A percentile compares a stretch with the other conserved stretches of the same genome.
These are phyloP conservation scores for Nothophoma quercina DNA, from an alignment of 2,329 filamentous ascomycete species.

Conservation along the genomic window DNA sequence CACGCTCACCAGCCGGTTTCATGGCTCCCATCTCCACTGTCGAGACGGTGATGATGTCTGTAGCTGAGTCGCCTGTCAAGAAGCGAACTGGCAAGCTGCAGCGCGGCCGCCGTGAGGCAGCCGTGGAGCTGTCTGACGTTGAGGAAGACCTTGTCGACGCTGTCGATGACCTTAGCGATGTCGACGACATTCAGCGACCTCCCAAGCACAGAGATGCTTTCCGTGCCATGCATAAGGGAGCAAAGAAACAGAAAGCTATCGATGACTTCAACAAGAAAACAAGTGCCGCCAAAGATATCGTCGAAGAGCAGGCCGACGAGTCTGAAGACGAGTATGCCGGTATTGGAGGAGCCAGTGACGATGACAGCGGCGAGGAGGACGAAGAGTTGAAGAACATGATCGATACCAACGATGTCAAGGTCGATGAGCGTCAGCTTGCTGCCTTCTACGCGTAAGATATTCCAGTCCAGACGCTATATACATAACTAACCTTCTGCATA, in stretches of 20 bases:
- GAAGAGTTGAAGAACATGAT: slow-evolving; percentile 86
- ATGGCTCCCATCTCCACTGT: slow-evolving; percentile 72
- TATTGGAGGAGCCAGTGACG: slow-evolving; percentile 86
- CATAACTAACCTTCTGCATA: slow-evolving; percentile 50
- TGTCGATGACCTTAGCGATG: slow-evolving; percentile 29
- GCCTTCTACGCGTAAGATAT: slow-evolving; percentile 84
- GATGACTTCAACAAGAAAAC: slow-evolving; percentile 80
- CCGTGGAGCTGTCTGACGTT: slow-evolving; percentile 55
- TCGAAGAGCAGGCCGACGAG: slow-evolving; percentile 94
- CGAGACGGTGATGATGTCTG: slow-evolving; percentile 68
- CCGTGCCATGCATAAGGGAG: slow-evolving; percentile 72
- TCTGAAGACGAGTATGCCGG: slow-evolving; percentile 98
- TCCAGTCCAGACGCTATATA: not conserved
- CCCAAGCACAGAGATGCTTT: slow-evolving; percentile 66
- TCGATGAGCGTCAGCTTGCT: slow-evolving; percentile 81
- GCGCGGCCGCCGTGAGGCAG: slow-evolving; percentile 51
- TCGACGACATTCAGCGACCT: slow-evolving; percentile 40
- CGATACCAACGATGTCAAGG: slow-evolving; percentile 78
- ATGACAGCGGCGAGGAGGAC: slow-evolving; percentile 79
- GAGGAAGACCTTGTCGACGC: slow-evolving; percentile 49
- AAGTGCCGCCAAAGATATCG: slow-evolving; percentile 81
- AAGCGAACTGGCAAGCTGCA: slow-evolving; percentile 67
- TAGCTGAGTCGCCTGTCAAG: slow-evolving; percentile 71
- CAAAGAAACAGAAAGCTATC: slow-evolving; percentile 58
- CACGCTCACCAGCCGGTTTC: slow-evolving; percentile 70